Evolutionary conservation across 495 filamentous ascomycete genomes (phyloP), one percentile per base, ranked within the genome.

Genomic region (Penicillium lividum): DNA sequence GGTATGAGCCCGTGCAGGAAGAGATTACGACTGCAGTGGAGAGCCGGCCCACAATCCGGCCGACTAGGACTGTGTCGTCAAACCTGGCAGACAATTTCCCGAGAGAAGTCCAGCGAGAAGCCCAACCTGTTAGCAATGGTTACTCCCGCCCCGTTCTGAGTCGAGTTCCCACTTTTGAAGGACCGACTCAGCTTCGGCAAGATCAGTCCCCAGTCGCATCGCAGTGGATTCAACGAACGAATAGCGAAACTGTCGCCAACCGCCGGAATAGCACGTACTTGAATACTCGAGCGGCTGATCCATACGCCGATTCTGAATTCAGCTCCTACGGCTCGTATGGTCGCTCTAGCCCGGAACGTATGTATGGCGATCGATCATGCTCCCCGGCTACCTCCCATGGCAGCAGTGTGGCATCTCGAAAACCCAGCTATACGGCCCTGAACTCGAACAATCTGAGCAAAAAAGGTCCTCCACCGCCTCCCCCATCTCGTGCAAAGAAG

Each of bases 381-480:
- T 89, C 86, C 46, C 86, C 87, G 4, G 81, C 83, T 15, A 85
- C 87, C 4, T 86, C 85, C 27, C 77, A 83, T 58, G 84, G 81
- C 36, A 86, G 81, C 33, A 86, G 85, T 67, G 68, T 80, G 46
- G 76, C 79, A 45, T 85, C 85, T 27, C 80, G 82, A 38, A 82
- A 77, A 56, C 78, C 83, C 54, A 81, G 81, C 63, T 71, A 78
- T 57, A 77, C 77, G 29, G 79, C 73, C 30, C 44, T 79, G 56
- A 80, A 79, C 25, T 29, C 36, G 6, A 64, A 69, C 34, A 73
- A 73, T 59, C 63, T 72, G 18, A 51, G 66, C 27, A 89, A 89
- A 76, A 92, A 91, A 71, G 84, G 82, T 8, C 88, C 90, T 36
- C 91, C 90, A 7, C 91, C 90, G 36, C 91, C 90, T 25, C 91